A percentile compares a stretch with the other conserved stretches of the same genome.
phyloP scores from a whole-genome alignment of 1,139 yeast genomes.

The Hanseniaspora sp. region DNA sequence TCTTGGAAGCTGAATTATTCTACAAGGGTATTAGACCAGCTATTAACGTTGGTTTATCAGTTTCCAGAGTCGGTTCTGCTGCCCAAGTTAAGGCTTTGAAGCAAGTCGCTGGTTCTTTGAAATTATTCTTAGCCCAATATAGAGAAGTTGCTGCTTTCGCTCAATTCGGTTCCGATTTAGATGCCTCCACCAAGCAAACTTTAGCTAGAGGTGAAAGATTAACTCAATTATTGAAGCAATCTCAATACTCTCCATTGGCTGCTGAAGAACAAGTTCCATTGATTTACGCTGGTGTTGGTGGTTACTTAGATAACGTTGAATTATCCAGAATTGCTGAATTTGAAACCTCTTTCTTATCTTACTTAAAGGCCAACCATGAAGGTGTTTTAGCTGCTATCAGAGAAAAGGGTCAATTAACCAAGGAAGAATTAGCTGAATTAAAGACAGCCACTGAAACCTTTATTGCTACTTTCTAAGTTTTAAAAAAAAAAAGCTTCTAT shows the following conservation, averaged over 20 bases:
- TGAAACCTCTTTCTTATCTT: conserved; percentile 84
- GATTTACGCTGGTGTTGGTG: conserved; percentile 99
- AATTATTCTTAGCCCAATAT: conserved; percentile 99
- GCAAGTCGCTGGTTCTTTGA: conserved; percentile 99
- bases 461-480: conserved; percentile 63
- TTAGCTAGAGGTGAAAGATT: conserved; percentile 99
- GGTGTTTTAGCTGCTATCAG: conserved; percentile 75
- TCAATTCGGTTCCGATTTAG: conserved; percentile 99
- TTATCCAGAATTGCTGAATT: conserved; percentile 80
- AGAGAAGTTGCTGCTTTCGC: conserved; percentile 99
- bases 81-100: conserved; percentile 99
- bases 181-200: conserved; percentile 99
- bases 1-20: conserved; percentile 99
- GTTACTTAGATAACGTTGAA: conserved; percentile 85
- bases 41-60: conserved; percentile 98
- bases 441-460: conserved; percentile 86
- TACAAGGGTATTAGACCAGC: conserved; percentile 99
- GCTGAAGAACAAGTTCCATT: conserved; percentile 99
- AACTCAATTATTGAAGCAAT: conserved; percentile 96
- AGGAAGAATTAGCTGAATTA: conserved; percentile 78
- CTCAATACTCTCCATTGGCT: conserved; percentile 91
- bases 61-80: conserved; percentile 99
- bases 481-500: background rate
- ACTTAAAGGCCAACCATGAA: conserved; percentile 81
- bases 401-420: conserved; percentile 81